Evolutionary conservation across 1,139 yeast species (phyloP).

Genomic region (Hyphopichia fennica): DNA sequence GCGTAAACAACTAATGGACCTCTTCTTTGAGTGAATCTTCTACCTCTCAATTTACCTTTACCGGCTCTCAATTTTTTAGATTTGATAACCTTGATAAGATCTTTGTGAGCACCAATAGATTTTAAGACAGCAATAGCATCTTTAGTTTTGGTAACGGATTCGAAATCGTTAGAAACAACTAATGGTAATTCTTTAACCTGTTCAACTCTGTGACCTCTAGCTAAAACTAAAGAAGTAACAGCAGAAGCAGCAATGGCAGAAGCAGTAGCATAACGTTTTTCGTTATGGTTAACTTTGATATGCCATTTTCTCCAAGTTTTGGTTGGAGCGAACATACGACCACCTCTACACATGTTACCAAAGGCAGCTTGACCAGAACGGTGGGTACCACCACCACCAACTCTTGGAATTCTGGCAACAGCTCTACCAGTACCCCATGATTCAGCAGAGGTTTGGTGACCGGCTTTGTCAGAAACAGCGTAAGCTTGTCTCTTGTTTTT

Average conservation of each 20-base stretch:
- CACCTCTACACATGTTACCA: conserved; percentile 99
- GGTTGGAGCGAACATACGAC: conserved; percentile 99
- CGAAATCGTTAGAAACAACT: conserved; percentile 92
- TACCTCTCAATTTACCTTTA: conserved; percentile 99
- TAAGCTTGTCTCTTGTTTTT: conserved; percentile 99
- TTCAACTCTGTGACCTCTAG: conserved; percentile 99
- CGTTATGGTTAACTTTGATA: conserved; percentile 99
- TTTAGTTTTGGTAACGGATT: conserved; percentile 94
- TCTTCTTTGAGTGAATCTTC: conserved; percentile 99
- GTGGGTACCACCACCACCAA: conserved; percentile 99
- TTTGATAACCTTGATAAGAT: conserved; percentile 95
- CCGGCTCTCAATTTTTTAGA: conserved; percentile 99
- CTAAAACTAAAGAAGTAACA: conserved; percentile 96
- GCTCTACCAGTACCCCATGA: conserved; percentile 99
- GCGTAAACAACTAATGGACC: conserved; percentile 99
- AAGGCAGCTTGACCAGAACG: conserved; percentile 99
- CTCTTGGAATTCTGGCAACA: conserved; percentile 99
- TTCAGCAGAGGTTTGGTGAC: conserved; percentile 99
- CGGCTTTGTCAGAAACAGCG: conserved; percentile 99
- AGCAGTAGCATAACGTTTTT: conserved; percentile 99
- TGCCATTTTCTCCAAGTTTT: conserved; percentile 99
- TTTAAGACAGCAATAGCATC: conserved; percentile 98
- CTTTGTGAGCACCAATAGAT: conserved; percentile 99
- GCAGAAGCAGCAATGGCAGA: conserved; percentile 99
- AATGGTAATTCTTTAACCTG: conserved; percentile 98